Percentiles rank a stretch among this genome's conserved stretches.
Conservation (phyloP, 176 grass and related monocot species). For the Paspalum notatum region DNA sequence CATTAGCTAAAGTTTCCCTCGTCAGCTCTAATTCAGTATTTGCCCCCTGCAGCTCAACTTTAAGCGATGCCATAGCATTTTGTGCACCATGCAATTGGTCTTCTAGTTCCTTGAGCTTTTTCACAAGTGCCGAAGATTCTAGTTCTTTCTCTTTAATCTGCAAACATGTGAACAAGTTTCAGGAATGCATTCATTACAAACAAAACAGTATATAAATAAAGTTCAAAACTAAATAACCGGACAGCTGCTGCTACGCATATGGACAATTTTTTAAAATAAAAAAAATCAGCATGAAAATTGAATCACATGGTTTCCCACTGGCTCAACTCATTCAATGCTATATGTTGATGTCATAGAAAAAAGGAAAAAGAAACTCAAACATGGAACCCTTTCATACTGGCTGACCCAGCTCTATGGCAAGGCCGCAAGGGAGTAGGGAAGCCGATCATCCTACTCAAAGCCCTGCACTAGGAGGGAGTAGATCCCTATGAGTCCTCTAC, state of each 20-base stretch:
- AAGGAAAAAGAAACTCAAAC: not conserved
- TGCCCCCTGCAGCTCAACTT: constrained; percentile 57
- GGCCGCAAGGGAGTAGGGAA: not conserved
- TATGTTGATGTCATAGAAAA: not conserved
- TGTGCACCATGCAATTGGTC: constrained; percentile 57
- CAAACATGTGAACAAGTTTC: constrained; percentile 35
- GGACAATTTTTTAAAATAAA: not conserved
- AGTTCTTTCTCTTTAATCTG: constrained; percentile 76
- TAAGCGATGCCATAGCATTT: constrained; percentile 55
- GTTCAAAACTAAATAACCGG: constrained; percentile 25
- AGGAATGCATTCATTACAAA: constrained; percentile 37
- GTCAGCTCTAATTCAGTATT: constrained; percentile 57
- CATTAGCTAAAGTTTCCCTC: constrained; percentile 49
- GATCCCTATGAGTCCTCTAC: not conserved
- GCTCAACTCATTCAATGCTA: not conserved
- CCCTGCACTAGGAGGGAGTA: not conserved
- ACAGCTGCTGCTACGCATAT: constrained; percentile 1
- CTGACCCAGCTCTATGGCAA: not conserved
- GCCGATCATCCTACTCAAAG: not conserved
- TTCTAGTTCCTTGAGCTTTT: constrained; percentile 78
- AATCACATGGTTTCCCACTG: not conserved
- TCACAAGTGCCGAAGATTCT: constrained; percentile 52
- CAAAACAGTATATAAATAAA: constrained; percentile 11
- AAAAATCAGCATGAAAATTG: not conserved
- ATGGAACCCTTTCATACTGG: not conserved